Base-by-base conservation (phyloP, 1,139 yeast genomes). In the Yamadazyma diospyri region DNA sequence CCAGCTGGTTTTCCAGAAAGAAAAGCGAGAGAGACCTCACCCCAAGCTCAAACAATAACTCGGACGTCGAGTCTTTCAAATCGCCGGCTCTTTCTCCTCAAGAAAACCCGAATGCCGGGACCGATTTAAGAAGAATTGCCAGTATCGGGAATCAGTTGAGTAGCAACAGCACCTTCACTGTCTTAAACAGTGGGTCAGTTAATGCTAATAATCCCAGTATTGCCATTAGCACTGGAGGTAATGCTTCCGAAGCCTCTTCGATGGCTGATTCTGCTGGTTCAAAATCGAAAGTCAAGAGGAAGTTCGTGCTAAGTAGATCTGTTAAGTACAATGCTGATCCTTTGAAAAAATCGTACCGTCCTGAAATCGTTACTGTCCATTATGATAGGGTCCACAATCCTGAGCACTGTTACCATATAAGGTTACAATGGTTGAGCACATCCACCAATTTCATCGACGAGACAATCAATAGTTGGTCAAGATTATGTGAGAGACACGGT, bases 311-410 rank as follows among this genome's bases (percentile, higher is more conserved):
- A 33, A 76, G 84, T 50, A 67, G 79, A 41, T 69, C 81, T 1
- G 69, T 92, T 25, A 69, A 73, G 34, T 77, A 78, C 47, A 87
- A 92, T 55, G 76, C 87, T 16, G 98, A 92, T 52, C 85, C 94
- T 0, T 62, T 69, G 23, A 65, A 67, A 4, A 72, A 78, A 39
- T 87, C 96, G 0, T 78, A 78, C 52, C 75, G 89, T 37, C 83
- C 85, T 0, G 98, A 94, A 48, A 59, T 79, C 9, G 65, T 89
- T 24, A 78, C 81, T 3, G 88, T 92, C 3, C 97, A 92, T 57
- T 85, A 86, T 50, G 98, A 94, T 53, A 72, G 81, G 35, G 92
- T 88, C 3, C 97, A 88, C 52, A 92, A 89, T 51, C 97, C 97
- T 0, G 94, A 87, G 41, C 95, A 89, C 50, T 89, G 97, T 50